These are phyloP conservation scores for Isoetes taiwanensis DNA, from an alignment of 75 land plant species.

Conservation along the genomic window DNA sequence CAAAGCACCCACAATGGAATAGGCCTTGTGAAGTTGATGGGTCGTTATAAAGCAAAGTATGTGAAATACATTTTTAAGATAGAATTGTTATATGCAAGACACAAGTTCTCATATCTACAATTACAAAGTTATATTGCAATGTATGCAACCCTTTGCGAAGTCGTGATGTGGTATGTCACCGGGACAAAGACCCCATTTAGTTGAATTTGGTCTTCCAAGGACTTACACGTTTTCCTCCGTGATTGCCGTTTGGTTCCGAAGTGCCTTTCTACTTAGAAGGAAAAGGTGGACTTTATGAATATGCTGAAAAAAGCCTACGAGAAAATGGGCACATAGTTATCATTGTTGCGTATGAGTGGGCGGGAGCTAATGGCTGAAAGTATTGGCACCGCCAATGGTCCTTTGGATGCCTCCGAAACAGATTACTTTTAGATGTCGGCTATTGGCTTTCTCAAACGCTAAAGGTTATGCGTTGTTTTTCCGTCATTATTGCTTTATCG, in stretches of 20 bases:
- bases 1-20: slow-evolving; percentile 91
- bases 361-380: slow-evolving; percentile 56
- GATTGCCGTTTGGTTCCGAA: slow-evolving; percentile 88
- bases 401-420: slow-evolving; percentile 70
- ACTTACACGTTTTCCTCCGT: no score
- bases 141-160: slow-evolving; percentile 88
- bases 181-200: no score
- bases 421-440: slow-evolving; percentile 57
- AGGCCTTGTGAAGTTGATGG: slow-evolving; percentile 92
- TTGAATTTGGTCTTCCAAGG: no score
- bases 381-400: slow-evolving; percentile 22
- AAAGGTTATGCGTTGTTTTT: slow-evolving; percentile 38
- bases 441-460: slow-evolving; percentile 57
- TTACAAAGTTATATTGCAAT: slow-evolving; percentile 81
- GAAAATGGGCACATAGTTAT: slow-evolving; percentile 83
- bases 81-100: no score
- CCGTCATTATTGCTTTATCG: no score
- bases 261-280: slow-evolving; percentile 82
- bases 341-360: slow-evolving; percentile 75
- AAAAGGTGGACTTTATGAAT: slow-evolving; percentile 60
- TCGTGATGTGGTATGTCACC: slow-evolving; percentile 78
- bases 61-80: no score
- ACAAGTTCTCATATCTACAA: not conserved
- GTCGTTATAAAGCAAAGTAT: slow-evolving; percentile 76
- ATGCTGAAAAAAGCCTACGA: slow-evolving; percentile 41